These are phyloP conservation scores for Collybia nuda DNA, from an alignment of 768 basidiomycete species.

Conservation along the genomic window DNA sequence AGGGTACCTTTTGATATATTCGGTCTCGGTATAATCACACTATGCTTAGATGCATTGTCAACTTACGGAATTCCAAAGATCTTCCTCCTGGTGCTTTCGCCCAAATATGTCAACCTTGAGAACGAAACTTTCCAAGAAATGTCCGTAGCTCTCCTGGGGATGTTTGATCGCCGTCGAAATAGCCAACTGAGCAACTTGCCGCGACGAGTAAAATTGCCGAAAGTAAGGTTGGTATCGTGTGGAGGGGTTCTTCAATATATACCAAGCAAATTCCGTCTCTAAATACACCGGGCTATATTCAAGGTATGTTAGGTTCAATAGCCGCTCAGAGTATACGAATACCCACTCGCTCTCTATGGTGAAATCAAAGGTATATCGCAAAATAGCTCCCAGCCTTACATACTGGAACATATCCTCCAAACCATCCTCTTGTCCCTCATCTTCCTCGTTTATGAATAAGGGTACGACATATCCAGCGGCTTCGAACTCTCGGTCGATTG, in stretches of 20 bases:
- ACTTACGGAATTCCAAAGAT: slow-evolving; percentile 33
- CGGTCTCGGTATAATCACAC: slow-evolving; percentile 2
- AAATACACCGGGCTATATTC: slow-evolving; percentile 58
- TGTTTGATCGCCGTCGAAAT: slow-evolving; percentile 31
- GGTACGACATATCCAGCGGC: slow-evolving; percentile 57
- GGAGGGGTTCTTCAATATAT: slow-evolving; percentile 52
- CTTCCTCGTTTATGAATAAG: slow-evolving; percentile 53
- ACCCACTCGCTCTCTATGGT: slow-evolving; percentile 50
- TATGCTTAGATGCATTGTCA: neutral
- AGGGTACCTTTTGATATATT: slow-evolving; percentile 17
- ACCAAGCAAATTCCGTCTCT: slow-evolving; percentile 65
- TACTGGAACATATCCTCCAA: slow-evolving; percentile 26
- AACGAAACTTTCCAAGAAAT: slow-evolving; percentile 34
- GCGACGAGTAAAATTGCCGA: slow-evolving; percentile 48
- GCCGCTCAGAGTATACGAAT: slow-evolving; percentile 1
- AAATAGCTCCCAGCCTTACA: slow-evolving; percentile 47
- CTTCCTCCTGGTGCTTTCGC: slow-evolving; percentile 27
- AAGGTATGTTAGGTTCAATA: slow-evolving; percentile 1
- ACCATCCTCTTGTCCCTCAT: slow-evolving; percentile 60
- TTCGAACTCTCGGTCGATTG: slow-evolving; percentile 39
- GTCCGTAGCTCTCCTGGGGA: slow-evolving; percentile 24
- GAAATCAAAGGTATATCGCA: slow-evolving; percentile 52
- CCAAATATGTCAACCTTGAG: slow-evolving; percentile 34
- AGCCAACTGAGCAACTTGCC: slow-evolving; percentile 51
- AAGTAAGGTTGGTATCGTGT: slow-evolving; percentile 42